Base-by-base conservation (phyloP, 2,329 filamentous ascomycete genomes). In the Sporothrix curviconia region DNA sequence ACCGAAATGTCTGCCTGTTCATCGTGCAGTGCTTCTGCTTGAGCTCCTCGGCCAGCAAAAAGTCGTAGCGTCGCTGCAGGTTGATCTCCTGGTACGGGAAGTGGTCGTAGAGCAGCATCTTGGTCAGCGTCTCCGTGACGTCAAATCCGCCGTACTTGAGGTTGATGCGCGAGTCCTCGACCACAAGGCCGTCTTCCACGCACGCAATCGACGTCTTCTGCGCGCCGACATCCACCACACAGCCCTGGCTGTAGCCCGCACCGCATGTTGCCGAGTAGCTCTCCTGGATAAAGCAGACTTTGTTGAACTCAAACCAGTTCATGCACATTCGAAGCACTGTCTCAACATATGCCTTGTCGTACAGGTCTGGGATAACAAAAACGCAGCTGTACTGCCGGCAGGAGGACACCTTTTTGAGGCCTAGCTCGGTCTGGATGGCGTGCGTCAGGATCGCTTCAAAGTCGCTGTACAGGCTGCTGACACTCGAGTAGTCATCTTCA, bases 171-270 rank as follows among this genome's bases (percentile, higher is more conserved):
- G 94, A 99, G 68, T 96, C 92, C 62, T 97, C 94, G 25, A 96
- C 82, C 67, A 90, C 91, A 72, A 99, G 87, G 2, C 94, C 94
- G 70, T 99, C 94, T 66, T 99, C 94, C 11, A 99, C 92, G 64
- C 94, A 99, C 61, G 92, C 92, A 32, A 99, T 88, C 0, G 94
- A 95, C 1, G 94, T 97, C 78, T 99, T 99, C 69, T 97, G 91
- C 1, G 94, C 92, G 12, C 94, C 94, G 57, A 99, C 87, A 69
- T 99, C 94, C 11, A 99, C 91, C 57, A 99, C 91, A 65, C 94
- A 99, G 19, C 90, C 89, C 61, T 89, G 90, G 1, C 92, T 95
- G 67, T 95, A 96, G 7, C 94, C 94, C 4, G 92, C 94, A 12
- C 94, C 94, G 69, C 96, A 99, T 0, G 91, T 94, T 3, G 92